These are phyloP conservation scores for Anisodus acutangulus DNA, from an alignment of 257 asterid species.

Conservation along the genomic window DNA sequence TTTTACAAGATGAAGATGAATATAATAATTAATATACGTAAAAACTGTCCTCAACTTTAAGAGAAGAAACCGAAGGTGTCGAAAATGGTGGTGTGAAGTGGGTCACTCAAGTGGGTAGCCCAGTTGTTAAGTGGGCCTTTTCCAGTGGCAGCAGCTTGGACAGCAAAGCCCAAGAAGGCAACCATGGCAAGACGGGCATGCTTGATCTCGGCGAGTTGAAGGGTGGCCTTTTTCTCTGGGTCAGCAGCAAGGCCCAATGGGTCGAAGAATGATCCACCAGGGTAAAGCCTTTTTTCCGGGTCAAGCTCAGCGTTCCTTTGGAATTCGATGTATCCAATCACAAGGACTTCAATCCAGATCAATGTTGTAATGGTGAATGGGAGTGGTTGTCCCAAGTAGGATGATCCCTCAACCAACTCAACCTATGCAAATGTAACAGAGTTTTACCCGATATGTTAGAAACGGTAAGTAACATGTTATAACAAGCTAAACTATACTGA, in stretches of 20 bases:
- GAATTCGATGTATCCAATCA: slow-evolving; percentile 92
- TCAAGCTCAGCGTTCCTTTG: slow-evolving; percentile 95
- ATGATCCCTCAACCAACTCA: slow-evolving; percentile 87
- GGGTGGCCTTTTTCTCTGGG: slow-evolving; percentile 85
- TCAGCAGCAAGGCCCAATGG: slow-evolving; percentile 93
- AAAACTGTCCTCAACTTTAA: slow-evolving; percentile 39
- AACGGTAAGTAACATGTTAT: neutral
- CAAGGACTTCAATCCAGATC: slow-evolving; percentile 86
- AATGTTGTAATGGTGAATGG: slow-evolving; percentile 84
- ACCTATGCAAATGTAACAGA: slow-evolving; percentile 48
- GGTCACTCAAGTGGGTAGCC: slow-evolving; percentile 98
- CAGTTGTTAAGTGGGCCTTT: slow-evolving; percentile 98
- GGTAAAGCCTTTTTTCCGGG: slow-evolving; percentile 93
- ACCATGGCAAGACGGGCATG: slow-evolving; percentile 99
- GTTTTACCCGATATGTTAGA: neutral
- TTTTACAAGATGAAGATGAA: slow-evolving; percentile 27
- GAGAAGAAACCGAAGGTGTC: slow-evolving; percentile 85
- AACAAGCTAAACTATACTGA: no score
- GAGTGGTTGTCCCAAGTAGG: slow-evolving; percentile 91
- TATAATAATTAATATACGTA: slow-evolving; percentile 24
- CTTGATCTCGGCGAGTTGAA: slow-evolving; percentile 96
- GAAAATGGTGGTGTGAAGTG: slow-evolving; percentile 96
- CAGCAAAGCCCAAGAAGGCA: slow-evolving; percentile 88
- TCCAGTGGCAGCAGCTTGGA: slow-evolving; percentile 95
- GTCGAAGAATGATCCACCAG: slow-evolving; percentile 91